Conservation (phyloP, 495 filamentous ascomycete species). For the Penicillium angulare region DNA sequence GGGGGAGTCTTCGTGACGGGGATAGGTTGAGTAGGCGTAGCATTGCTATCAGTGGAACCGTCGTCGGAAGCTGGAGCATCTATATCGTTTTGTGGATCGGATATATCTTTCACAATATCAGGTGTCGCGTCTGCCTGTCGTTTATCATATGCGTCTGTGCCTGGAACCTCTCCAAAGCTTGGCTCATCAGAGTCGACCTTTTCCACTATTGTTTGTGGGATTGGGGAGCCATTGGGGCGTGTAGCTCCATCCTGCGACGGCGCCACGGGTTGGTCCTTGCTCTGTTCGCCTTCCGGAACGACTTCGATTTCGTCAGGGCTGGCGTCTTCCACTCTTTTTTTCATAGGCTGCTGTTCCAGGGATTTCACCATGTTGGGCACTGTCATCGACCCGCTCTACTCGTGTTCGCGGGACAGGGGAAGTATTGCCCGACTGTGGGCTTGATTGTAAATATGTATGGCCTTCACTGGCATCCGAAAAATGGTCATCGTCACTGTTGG, state of each 20-base stretch:
- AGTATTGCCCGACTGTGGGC: slow-evolving; percentile 34
- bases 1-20: slow-evolving; percentile 47
- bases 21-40: slow-evolving; percentile 26
- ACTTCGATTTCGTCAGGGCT: slow-evolving; percentile 65
- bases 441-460: slow-evolving; percentile 34
- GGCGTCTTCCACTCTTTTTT: slow-evolving; percentile 56
- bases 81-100: slow-evolving; percentile 22
- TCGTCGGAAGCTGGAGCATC: slow-evolving; percentile 18
- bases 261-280: slow-evolving; percentile 44
- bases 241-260: slow-evolving; percentile 36
- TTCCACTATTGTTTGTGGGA: slow-evolving; percentile 82
- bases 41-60: slow-evolving; percentile 12
- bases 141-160: slow-evolving; percentile 72
- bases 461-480: slow-evolving; percentile 88
- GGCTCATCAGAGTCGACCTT: slow-evolving; percentile 64
- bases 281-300: slow-evolving; percentile 53
- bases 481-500: slow-evolving; percentile 78
- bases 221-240: slow-evolving; percentile 57
- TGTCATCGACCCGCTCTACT: slow-evolving; percentile 60
- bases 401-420: slow-evolving; percentile 62
- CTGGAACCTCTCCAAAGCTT: slow-evolving; percentile 84
- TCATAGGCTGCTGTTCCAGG: slow-evolving; percentile 62
- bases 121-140: slow-evolving; percentile 82
- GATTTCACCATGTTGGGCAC: slow-evolving; percentile 57
- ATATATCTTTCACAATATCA: slow-evolving; percentile 56